Percentiles rank a stretch among this genome's conserved stretches.
phyloP scores from a whole-genome alignment of 2,329 filamentous ascomycete species.

The Colletotrichum trifolii region DNA sequence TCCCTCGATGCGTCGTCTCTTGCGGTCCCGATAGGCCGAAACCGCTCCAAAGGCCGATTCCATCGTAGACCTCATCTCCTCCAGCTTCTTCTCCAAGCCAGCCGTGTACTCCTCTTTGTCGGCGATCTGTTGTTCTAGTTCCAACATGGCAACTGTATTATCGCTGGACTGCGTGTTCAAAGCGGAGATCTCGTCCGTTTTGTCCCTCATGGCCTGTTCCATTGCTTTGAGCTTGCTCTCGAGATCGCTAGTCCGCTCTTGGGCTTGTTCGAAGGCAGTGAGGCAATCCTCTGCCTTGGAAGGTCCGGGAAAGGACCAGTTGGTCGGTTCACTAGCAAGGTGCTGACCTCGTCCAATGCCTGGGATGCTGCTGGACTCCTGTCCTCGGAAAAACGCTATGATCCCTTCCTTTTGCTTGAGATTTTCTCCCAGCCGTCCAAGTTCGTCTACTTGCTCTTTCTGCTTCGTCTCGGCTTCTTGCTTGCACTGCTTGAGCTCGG shows the following conservation, averaged over 20 bases:
- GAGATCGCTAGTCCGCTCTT: not conserved
- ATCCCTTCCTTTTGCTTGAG: no score
- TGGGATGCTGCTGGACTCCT: no score
- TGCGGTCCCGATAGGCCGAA: constrained; percentile 9
- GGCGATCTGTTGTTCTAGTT: not conserved
- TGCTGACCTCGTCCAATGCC: no score
- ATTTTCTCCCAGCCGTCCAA: no score
- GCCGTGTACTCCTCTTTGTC: not conserved
- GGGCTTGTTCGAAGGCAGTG: not conserved
- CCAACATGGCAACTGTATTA: not conserved
- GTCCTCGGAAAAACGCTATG: no score
- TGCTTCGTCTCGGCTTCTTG: no score
- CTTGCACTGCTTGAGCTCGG: not conserved
- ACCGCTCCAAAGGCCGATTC: not conserved
- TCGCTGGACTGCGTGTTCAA: not conserved
- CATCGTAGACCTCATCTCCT: constrained; percentile 9
- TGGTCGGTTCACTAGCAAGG: no score
- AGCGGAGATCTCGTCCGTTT: not conserved
- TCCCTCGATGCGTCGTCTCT: constrained; percentile 14
- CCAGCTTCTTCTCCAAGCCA: constrained; percentile 5
- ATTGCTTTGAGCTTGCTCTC: constrained; percentile 12
- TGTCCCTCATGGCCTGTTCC: not conserved
- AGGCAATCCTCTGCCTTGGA: no score
- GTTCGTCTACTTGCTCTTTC: no score
- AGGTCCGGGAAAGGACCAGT: no score